Base-by-base conservation (phyloP, 2,329 filamentous ascomycete species). In the Stachybotrys elegans region DNA sequence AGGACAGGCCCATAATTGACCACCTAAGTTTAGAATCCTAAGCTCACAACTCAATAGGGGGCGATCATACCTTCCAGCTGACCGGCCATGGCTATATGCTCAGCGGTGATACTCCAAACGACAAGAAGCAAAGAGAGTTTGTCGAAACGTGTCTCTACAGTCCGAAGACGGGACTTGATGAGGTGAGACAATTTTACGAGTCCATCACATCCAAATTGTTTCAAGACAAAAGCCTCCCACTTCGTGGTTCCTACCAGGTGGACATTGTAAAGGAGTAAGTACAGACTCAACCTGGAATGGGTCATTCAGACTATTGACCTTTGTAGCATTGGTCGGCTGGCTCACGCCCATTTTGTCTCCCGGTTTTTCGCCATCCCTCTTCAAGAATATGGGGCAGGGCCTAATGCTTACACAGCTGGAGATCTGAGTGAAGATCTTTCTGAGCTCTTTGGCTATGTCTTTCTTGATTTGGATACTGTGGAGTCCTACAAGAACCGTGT, bases 361-460 rank as follows among this genome's bases (percentile, higher is more conserved):
- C 68, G 71, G 37, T 57, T 77, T 45, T 77, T 77, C 51, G 70
- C 66, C n/a, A 61, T 78, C 13, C 74, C 75, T 3, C 56, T 78
- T 47, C 39, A 42, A 31, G 34, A 27, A 37, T 37, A 23, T 6
- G 46, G 39, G 6, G 40, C 27, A 13, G 40, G 40, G 6, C 25
- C 40, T 19, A 40, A 40, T 13, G 76, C 75, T 48, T 76, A 73
- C 57, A 48, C 43, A 19, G 43, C 41, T 8, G 29, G n/a, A 7
- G 16, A 34, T 4, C 46, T 48, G 22, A 32, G 31, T 14, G 73
- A 71, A 62, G 66, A 71, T n/a, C 67, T 79, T 38, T 66, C 74
- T 3, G 69, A 75, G 16, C 68, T 80, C 43, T 81, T 77, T 61
- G 71, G 69, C 42, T 65, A 71, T 55, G 67, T 79, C 49, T 73